Conservation (phyloP, 164 flowering plant genomes). For the Berberis vulgaris region DNA sequence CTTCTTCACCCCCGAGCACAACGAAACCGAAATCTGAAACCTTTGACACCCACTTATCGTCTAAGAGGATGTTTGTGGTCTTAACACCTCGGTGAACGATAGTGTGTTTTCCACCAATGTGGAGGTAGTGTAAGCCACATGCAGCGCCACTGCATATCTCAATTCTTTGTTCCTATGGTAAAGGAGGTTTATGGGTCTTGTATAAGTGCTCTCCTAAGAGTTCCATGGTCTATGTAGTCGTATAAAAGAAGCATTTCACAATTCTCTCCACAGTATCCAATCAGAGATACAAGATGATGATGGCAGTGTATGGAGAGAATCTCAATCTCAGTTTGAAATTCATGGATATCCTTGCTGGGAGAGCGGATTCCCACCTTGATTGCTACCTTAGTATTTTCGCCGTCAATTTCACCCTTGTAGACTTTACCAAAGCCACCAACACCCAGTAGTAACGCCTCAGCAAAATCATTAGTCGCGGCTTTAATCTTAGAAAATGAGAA, state of each 20-base stretch:
- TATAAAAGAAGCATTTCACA: constrained; percentile 42
- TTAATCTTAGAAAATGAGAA: constrained; percentile 41
- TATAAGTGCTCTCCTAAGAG: constrained; percentile 39
- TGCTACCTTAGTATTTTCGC: constrained; percentile 30
- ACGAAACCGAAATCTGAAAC: constrained; percentile 40
- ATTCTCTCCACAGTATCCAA: constrained; percentile 41
- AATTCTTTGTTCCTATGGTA: constrained; percentile 38
- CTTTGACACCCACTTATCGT: constrained; percentile 46
- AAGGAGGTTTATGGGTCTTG: constrained; percentile 26
- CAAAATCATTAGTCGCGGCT: constrained; percentile 36
- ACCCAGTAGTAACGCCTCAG: constrained; percentile 26
- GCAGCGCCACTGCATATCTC: constrained; percentile 49
- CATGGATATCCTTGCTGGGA: constrained; percentile 38
- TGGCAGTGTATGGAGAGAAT: constrained; percentile 47
- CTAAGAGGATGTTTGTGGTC: constrained; percentile 41
- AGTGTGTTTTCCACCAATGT: constrained; percentile 35
- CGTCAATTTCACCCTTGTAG: constrained; percentile 37
- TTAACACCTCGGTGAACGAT: constrained; percentile 48
- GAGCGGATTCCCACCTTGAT: constrained; percentile 36
- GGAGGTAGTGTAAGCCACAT: constrained; percentile 43
- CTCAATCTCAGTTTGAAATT: constrained; percentile 49
- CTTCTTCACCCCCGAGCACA: no score
- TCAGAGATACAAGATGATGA: constrained; percentile 37
- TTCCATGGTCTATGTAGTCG: constrained; percentile 43
- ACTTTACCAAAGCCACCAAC: constrained; percentile 48